phyloP scores from a whole-genome alignment of 768 basidiomycete genomes.

The Lentinula lateritia region DNA sequence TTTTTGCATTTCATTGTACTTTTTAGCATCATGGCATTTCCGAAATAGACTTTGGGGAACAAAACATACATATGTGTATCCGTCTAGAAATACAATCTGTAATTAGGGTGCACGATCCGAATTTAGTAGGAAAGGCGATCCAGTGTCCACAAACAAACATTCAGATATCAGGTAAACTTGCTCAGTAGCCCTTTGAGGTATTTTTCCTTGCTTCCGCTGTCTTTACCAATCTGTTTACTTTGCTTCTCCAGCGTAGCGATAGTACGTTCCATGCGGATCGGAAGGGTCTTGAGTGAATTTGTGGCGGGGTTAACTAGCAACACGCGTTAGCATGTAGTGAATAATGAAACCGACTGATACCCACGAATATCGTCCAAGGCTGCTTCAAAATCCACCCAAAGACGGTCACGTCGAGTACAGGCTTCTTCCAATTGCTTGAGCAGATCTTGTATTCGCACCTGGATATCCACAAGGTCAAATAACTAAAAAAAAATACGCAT shows the following conservation, averaged over 20 bases:
- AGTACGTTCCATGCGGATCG: constrained; percentile 45
- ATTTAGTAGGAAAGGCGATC: too few relatives aligned
- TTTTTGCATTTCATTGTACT: background rate
- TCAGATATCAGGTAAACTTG: background rate
- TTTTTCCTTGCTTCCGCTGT: constrained; percentile 6
- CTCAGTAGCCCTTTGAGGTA: constrained; percentile 2
- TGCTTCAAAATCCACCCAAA: constrained; percentile 46
- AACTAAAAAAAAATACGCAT: background rate
- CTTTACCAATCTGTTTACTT: constrained; percentile 32
- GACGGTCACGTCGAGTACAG: constrained; percentile 38
- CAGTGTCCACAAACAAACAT: too few relatives aligned
- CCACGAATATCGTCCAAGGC: constrained; percentile 44
- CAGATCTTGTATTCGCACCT: constrained; percentile 40
- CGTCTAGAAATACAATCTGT: too few relatives aligned
- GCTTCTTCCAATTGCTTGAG: constrained; percentile 43
- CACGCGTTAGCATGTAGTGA: background rate
- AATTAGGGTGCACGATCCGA: too few relatives aligned
- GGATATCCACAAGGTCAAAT: constrained; percentile 1
- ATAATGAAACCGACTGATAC: constrained; percentile 10
- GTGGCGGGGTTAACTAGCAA: constrained; percentile 37
- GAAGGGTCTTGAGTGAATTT: constrained; percentile 36
- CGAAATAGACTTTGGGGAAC: too few relatives aligned
- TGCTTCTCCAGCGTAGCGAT: constrained; percentile 51
- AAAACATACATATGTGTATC: too few relatives aligned
- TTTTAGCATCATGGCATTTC: background rate